These are phyloP conservation scores for Davidsoniella neocaledoniae DNA, from an alignment of 2,329 filamentous ascomycete genomes.

Conservation along the genomic window DNA sequence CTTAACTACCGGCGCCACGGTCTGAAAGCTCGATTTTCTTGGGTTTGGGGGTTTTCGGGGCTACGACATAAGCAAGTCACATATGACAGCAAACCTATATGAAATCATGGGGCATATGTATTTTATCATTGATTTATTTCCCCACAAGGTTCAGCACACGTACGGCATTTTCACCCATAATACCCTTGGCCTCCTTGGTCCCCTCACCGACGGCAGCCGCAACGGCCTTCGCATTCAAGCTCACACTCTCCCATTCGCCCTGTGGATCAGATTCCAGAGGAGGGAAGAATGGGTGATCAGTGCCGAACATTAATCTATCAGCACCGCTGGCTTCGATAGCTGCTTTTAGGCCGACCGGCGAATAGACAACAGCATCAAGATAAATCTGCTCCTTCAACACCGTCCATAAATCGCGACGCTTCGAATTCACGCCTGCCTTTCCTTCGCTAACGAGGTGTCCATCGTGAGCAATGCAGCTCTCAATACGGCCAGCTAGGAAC, in stretches of 20 bases:
- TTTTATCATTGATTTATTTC: constrained; percentile 4
- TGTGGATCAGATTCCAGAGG: constrained; percentile 46
- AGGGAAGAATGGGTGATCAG: constrained; percentile 76
- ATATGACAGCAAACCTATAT: neutral
- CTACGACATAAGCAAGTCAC: neutral
- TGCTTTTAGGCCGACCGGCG: constrained; percentile 53
- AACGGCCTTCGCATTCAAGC: constrained; percentile 34
- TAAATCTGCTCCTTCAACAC: constrained; percentile 58
- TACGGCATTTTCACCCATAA: constrained; percentile 44
- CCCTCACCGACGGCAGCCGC: constrained; percentile 30
- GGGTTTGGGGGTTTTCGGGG: no score
- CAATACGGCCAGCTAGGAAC: constrained; percentile 74
- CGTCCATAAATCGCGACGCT: constrained; percentile 36
- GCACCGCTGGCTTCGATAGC: constrained; percentile 50
- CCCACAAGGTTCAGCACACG: constrained; percentile 25
- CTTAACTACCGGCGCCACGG: constrained; percentile 8
- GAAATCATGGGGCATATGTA: neutral
- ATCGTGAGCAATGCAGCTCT: constrained; percentile 76
- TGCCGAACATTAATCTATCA: constrained; percentile 64
- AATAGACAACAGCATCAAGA: constrained; percentile 75
- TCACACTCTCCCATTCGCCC: constrained; percentile 54
- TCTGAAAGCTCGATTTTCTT: neutral
- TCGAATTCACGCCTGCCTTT: constrained; percentile 25
- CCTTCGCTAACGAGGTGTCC: constrained; percentile 52
- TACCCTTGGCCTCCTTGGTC: constrained; percentile 28